Base-by-base conservation (phyloP, 192 early-diverging fungal species). In the Irineochytrium annulatum region DNA sequence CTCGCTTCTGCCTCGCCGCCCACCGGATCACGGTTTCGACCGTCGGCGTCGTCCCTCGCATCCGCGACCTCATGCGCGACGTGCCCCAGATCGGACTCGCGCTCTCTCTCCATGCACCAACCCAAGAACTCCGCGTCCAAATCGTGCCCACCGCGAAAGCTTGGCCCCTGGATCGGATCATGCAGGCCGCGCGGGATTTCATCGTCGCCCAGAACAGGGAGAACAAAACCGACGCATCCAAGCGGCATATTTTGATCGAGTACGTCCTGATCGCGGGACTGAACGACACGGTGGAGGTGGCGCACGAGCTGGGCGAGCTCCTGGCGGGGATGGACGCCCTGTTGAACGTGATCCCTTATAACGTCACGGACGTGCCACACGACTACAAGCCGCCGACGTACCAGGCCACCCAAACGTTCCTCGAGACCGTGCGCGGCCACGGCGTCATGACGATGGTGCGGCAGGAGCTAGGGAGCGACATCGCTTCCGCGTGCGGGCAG, bases 111-210 rank as follows among this genome's bases (percentile, higher is more conserved):
- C 81, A 83, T 59, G 81, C 76, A 3, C 76, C 78, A 14, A 78
- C 69, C 6, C 81, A 83, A 39, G 59, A 57, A 26, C 68, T 81
- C 19, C 71, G 81, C 31, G 31, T 29, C 28, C 60, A 75, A 56
- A 78, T 83, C 49, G 77, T 83, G 1, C 81, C 81, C 14, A 81
- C 76, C n/a, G 60, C 78, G 27, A 83, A 83, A 60, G 70, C 74
- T 1, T 83, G 74, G 68, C 72, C 57, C 34, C 45, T 80, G 3
- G 56, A 68, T 27, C 60, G 67, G 20, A 83, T 83, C 59, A 34
- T 83, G 17, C 66, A 60, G 3, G 78, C 75, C 34, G 52, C 57
- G 26, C 66, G 70, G 34, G 76, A 64, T 17, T 81, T 77, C 43
- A 78, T 83, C 39, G 70, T 48, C 14, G 59, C 77, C 35, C 77